phyloP scores from a whole-genome alignment of 768 basidiomycete genomes.

The Leucogyrophana mollusca region DNA sequence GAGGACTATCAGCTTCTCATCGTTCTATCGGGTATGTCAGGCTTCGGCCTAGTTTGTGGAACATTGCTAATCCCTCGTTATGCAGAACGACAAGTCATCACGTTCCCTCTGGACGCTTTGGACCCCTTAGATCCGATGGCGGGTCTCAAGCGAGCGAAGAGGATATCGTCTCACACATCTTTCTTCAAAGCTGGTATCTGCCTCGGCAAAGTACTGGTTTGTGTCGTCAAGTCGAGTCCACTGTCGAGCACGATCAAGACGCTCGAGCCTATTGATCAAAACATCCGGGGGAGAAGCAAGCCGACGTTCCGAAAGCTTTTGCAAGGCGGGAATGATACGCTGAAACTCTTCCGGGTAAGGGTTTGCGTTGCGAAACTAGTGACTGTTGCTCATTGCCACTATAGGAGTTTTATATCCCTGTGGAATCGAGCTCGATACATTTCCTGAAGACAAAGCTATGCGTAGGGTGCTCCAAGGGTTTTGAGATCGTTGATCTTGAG shows the following conservation, averaged over 20 bases:
- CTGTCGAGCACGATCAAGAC: constrained; percentile 97
- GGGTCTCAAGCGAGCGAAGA: constrained; percentile 90
- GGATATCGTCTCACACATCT: constrained; percentile 92
- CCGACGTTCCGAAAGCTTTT: constrained; percentile 94
- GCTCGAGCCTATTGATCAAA: constrained; percentile 93
- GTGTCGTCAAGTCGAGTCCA: constrained; percentile 94
- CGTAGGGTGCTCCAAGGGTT: constrained; percentile 95
- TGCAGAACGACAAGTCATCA: constrained; percentile 91
- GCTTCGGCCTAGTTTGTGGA: not conserved
- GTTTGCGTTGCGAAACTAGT: constrained; percentile 1
- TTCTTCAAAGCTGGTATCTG: constrained; percentile 98
- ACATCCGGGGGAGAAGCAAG: constrained; percentile 71
- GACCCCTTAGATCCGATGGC: constrained; percentile 88
- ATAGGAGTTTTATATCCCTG: constrained; percentile 98
- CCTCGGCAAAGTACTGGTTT: constrained; percentile 87
- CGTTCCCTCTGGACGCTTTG: constrained; percentile 91
- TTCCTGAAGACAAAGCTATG: constrained; percentile 97
- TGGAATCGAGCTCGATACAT: constrained; percentile 94
- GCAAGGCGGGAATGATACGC: constrained; percentile 92
- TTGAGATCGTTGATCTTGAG: constrained; percentile 98
- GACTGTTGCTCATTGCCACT: constrained; percentile 1
- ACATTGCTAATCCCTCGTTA: constrained; percentile 1
- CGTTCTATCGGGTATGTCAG: constrained; percentile 85
- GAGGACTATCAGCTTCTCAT: constrained; percentile 95
- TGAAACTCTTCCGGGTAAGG: constrained; percentile 84